These are phyloP conservation scores for Talaromyces ruber DNA, from an alignment of 495 filamentous ascomycete species.

Conservation along the genomic window DNA sequence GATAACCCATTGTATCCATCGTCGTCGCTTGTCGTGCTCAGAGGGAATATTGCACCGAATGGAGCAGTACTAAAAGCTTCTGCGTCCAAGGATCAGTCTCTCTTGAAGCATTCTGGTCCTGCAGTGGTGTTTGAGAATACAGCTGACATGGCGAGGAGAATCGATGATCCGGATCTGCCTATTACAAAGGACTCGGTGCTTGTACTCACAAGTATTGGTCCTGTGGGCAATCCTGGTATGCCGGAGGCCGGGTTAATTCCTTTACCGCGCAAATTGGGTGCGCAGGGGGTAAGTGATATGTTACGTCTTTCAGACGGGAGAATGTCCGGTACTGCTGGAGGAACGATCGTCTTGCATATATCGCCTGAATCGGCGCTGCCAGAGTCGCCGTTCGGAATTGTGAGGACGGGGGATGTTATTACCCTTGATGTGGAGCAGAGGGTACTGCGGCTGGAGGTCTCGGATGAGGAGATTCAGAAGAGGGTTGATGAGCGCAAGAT, in stretches of 20 bases:
- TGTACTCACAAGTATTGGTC: conserved; percentile 53
- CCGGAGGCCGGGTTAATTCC: conserved; percentile 55
- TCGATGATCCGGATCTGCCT: conserved; percentile 46
- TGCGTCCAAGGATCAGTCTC: conserved; percentile 43
- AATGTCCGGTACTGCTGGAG: conserved; percentile 62
- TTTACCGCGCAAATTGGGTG: conserved; percentile 53
- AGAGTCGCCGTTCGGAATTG: conserved; percentile 47
- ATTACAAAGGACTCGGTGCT: conserved; percentile 47
- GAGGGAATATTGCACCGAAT: conserved; percentile 47
- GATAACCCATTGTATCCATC: conserved; percentile 43
- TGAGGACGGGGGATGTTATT: conserved; percentile 51
- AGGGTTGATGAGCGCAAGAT: conserved; percentile 28
- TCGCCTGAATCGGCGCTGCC: conserved; percentile 53
- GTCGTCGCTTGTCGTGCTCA: conserved; percentile 45
- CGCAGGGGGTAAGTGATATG: conserved; percentile 55
- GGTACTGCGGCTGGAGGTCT: conserved; percentile 36
- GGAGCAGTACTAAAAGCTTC: conserved; percentile 58
- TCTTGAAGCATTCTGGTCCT: conserved; percentile 43
- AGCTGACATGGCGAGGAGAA: conserved; percentile 45
- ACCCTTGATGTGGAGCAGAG: conserved; percentile 41
- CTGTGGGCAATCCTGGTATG: conserved; percentile 60
- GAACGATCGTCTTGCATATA: conserved; percentile 59
- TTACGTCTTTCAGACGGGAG: conserved; percentile 56
- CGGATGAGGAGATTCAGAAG: conserved; percentile 34
- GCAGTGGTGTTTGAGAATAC: conserved; percentile 54